Evolutionary conservation across 2,329 filamentous ascomycete genomes (phyloP).

Genomic region (Lachnellula occidentalis): DNA sequence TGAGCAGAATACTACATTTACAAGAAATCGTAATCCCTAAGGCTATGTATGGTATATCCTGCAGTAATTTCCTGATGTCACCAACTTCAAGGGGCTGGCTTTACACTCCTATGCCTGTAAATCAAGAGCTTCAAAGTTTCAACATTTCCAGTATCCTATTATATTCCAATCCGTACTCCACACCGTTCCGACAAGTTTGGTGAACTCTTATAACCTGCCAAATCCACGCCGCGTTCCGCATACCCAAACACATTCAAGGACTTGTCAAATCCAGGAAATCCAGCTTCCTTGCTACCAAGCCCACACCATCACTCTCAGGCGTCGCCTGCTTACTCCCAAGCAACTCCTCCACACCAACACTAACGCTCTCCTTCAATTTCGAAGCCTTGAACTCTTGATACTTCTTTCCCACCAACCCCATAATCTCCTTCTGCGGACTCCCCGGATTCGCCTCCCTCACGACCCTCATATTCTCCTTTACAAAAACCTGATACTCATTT

Average conservation of each 20-base stretch:
- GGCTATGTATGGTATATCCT: no score
- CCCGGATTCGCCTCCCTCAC: slow-evolving; percentile 49
- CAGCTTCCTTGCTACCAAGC: slow-evolving; percentile 25
- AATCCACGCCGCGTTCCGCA: no score
- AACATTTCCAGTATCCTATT: no score
- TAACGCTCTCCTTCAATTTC: slow-evolving; percentile 12
- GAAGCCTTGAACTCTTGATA: slow-evolving; percentile 50
- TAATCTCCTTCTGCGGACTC: slow-evolving; percentile 60
- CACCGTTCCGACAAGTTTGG: no score
- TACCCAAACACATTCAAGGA: slow-evolving; percentile 13
- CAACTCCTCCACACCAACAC: slow-evolving; percentile 2
- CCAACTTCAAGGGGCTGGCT: no score
- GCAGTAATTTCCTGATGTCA: no score
- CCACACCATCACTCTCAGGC: slow-evolving; percentile 15
- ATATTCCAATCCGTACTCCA: no score
- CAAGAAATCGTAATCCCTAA: neutral
- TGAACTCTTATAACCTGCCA: no score
- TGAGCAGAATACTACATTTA: neutral
- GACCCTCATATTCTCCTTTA: slow-evolving; percentile 63
- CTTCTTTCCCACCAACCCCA: slow-evolving; percentile 59
- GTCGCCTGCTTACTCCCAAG: slow-evolving; percentile 8
- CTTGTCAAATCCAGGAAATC: slow-evolving; percentile 29
- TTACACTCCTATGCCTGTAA: no score
- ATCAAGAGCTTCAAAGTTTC: no score
- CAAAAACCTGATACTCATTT: slow-evolving; percentile 50